Percentiles rank a stretch among this genome's conserved stretches.
Evolutionary conservation across 1,139 yeast genomes (phyloP).

Genomic region (Torulaspora pretoriensis): DNA sequence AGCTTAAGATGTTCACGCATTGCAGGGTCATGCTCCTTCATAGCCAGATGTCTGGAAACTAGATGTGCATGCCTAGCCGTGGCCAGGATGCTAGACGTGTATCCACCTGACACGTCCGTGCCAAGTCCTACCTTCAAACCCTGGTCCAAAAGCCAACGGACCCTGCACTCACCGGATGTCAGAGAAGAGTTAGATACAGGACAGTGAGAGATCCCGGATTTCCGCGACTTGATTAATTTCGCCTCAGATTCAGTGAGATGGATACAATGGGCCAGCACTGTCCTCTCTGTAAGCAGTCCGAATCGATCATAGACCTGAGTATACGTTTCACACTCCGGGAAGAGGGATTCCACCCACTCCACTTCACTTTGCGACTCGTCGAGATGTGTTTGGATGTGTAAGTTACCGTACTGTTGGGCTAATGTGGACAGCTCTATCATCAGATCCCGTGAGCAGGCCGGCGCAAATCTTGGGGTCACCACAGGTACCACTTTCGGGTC

Average conservation of each 20-base stretch:
- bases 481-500: constrained; percentile 67
- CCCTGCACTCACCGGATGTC: constrained; percentile 87
- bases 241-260: constrained; percentile 68
- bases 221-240: constrained; percentile 47
- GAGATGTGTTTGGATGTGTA: constrained; percentile 87
- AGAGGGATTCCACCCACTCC: constrained; percentile 64
- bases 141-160: constrained; percentile 61
- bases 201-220: constrained; percentile 84
- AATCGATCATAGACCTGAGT: constrained; percentile 72
- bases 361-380: constrained; percentile 77
- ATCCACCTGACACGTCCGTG: constrained; percentile 92
- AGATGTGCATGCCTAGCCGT: constrained; percentile 75
- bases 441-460: constrained; percentile 67
- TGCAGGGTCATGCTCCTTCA: constrained; percentile 43
- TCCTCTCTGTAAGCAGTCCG: constrained; percentile 55
- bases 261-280: constrained; percentile 86
- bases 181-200: constrained; percentile 88
- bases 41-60: constrained; percentile 80
- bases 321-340: constrained; percentile 67
- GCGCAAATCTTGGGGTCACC: constrained; percentile 92
- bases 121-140: constrained; percentile 81
- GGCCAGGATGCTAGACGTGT: constrained; percentile 69
- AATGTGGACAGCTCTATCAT: constrained; percentile 61
- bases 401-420: constrained; percentile 42
- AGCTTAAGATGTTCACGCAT: constrained; percentile 46